phyloP scores from a whole-genome alignment of 768 basidiomycete species.

The Xanthoconium stramineum region DNA sequence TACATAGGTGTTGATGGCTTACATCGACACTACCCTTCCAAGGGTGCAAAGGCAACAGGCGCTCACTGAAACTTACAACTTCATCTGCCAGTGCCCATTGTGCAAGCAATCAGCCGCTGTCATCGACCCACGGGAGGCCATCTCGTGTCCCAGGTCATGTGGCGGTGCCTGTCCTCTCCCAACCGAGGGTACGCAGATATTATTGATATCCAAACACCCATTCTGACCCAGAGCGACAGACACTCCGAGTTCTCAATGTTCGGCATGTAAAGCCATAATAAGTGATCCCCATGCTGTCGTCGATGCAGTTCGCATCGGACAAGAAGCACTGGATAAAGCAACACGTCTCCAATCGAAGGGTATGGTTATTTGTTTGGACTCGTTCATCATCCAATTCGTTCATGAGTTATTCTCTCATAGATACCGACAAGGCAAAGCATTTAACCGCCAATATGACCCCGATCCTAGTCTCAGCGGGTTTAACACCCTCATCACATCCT shows the following conservation, averaged over 20 bases:
- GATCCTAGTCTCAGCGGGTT: conserved; percentile 53
- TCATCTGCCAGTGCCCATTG: conserved; percentile 65
- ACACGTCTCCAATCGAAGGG: conserved; percentile 57
- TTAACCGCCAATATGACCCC: conserved; percentile 65
- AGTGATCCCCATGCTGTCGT: conserved; percentile 50
- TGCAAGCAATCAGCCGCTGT: conserved; percentile 36
- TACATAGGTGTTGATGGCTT: conserved; percentile 70
- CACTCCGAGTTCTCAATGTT: conserved; percentile 46
- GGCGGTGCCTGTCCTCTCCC: conserved; percentile 62
- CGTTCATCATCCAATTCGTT: not conserved
- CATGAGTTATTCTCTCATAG: conserved; percentile 33
- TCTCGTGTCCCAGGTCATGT: conserved; percentile 69
- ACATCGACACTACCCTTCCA: conserved; percentile 82
- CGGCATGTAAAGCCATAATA: conserved; percentile 49
- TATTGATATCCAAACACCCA: not conserved
- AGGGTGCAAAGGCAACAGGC: conserved; percentile 47
- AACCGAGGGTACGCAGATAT: conserved; percentile 46
- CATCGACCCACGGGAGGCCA: conserved; percentile 63
- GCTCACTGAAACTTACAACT: conserved; percentile 73
- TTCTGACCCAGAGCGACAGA: conserved; percentile 36
- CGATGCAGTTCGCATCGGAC: conserved; percentile 65
- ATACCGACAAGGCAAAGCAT: conserved; percentile 52
- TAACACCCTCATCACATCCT: conserved; percentile 72
- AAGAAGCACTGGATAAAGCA: conserved; percentile 76
- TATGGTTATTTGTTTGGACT: conserved; percentile 24